These are phyloP conservation scores for Leccinellum luteum DNA, from an alignment of 768 basidiomycete genomes.

Conservation along the genomic window DNA sequence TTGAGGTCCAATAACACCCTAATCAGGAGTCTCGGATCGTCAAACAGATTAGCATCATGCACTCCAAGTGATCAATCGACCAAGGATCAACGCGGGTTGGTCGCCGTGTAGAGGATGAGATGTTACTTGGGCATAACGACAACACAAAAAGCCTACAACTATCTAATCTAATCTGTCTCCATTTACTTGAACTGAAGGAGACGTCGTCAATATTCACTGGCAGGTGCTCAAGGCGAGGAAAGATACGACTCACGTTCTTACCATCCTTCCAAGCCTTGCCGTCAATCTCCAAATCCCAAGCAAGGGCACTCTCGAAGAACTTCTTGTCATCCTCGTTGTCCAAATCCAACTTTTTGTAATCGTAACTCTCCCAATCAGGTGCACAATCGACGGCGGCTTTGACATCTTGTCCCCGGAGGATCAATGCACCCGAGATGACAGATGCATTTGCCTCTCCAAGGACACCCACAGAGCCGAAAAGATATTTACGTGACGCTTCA, in stretches of 20 bases:
- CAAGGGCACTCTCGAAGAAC: slow-evolving; percentile 90
- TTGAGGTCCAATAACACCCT: no score
- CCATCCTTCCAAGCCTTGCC: slow-evolving; percentile 92
- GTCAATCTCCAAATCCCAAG: slow-evolving; percentile 89
- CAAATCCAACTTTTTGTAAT: slow-evolving; percentile 75
- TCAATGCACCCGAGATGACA: slow-evolving; percentile 76
- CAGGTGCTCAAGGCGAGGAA: neutral
- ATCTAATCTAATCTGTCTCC: slow-evolving; percentile 16
- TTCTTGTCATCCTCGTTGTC: slow-evolving; percentile 71
- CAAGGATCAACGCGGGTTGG: no score
- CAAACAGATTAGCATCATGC: no score
- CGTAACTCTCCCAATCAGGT: slow-evolving; percentile 91
- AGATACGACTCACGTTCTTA: slow-evolving; percentile 68
- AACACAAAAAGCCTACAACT: slow-evolving; percentile 22
- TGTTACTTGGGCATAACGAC: slow-evolving; percentile 4
- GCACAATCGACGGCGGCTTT: slow-evolving; percentile 72
- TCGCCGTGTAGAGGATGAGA: neutral
- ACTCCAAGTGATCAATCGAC: no score
- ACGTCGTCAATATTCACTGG: slow-evolving; percentile 8
- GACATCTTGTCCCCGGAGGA: slow-evolving; percentile 77
- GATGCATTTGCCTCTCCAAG: slow-evolving; percentile 79
- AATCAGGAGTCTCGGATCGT: no score
- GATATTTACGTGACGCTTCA: slow-evolving; percentile 94
- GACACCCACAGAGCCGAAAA: slow-evolving; percentile 92
- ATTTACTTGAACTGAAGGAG: slow-evolving; percentile 22